A percentile compares a stretch with the other conserved stretches of the same genome.
Conservation (phyloP, 1,139 yeast species). For the Pichia sp. region DNA sequence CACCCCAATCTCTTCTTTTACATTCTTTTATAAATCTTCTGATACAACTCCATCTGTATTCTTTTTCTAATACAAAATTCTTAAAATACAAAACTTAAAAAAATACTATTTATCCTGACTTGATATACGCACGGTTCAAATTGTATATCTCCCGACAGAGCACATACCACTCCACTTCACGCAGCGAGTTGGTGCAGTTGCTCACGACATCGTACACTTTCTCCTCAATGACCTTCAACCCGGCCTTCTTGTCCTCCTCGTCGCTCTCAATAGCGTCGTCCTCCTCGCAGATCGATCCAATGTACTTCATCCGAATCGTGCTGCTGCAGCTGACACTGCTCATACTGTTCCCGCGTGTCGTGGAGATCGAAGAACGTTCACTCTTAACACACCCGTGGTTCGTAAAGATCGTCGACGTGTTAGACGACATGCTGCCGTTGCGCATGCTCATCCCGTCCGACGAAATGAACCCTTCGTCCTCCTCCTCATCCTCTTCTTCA, state of each 20-base stretch:
- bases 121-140: slow-evolving; percentile 64
- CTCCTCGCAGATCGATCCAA: slow-evolving; percentile 3
- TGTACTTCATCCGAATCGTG: background rate
- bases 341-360: slow-evolving; percentile 24
- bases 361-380: slow-evolving; percentile 29
- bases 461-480: background rate
- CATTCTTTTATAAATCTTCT: too few species aligned
- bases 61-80: too few species aligned
- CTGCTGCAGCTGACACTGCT: slow-evolving; percentile 11
- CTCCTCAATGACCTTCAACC: too few species aligned
- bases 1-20: too few species aligned
- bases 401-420: slow-evolving; percentile 14
- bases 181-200: background rate
- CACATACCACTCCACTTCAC: slow-evolving; percentile 90
- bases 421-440: slow-evolving; percentile 4
- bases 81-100: too few species aligned
- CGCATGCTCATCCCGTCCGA: background rate
- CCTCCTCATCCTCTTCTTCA: background rate
- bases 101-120: slow-evolving; percentile 10
- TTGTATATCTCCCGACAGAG: slow-evolving; percentile 81
- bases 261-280: too few species aligned
- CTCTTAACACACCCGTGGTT: slow-evolving; percentile 9
- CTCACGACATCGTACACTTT: slow-evolving; percentile 10
- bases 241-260: too few species aligned
- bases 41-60: too few species aligned